Base-by-base conservation (phyloP, 768 basidiomycete genomes). In the Tephrocybe rancida region DNA sequence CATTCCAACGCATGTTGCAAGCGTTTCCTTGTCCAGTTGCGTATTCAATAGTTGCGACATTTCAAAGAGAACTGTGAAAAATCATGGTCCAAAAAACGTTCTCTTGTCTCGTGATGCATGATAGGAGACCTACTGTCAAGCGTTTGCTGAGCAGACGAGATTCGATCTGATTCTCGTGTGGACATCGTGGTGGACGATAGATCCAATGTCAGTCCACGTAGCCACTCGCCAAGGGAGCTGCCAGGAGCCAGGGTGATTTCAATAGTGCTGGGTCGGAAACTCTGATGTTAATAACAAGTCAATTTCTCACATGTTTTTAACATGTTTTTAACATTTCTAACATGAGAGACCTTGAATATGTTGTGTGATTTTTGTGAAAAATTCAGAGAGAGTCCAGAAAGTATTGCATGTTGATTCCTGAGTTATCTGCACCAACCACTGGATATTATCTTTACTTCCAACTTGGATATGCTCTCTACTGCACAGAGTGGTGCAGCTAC, bases 1-100 rank as follows among this genome's bases (percentile, higher is more conserved):
- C 88, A 96, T 87, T 35, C 86, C 82, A 21, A 96, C 85, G 67
- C 94, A 96, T 22, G 90, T 94, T 30, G 89, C 92, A n/a, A 96
- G 81, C 2, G 91, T 92, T 65, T 93, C 90, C 63, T 90, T 92
- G 73, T 95, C 92, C 37, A 96, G 78, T 52, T 87, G 84, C 0
- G 94, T 95, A 58, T 94, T 90, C 45, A 96, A 72, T 42, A 95
- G 71, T 70, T 94, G 91, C 18, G 94, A 93, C 50, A 96, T 90
- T 55, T 95, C 92, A 64, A 86, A 81, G 22, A 96, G 77, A 58
- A 89, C 94, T 96, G 58, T 46, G 27, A 50, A 44, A 56, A 59
- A 53, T 16, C 16, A 42, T 14, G 44, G 34, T 13, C 5, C 35
- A 37, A 37, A 37, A 41, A 24, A 25, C 35, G 16, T 48, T 24